Evolutionary conservation across 495 filamentous ascomycete genomes (phyloP), one percentile per base, ranked within the genome.

Genomic region (Talaromyces ruber): DNA sequence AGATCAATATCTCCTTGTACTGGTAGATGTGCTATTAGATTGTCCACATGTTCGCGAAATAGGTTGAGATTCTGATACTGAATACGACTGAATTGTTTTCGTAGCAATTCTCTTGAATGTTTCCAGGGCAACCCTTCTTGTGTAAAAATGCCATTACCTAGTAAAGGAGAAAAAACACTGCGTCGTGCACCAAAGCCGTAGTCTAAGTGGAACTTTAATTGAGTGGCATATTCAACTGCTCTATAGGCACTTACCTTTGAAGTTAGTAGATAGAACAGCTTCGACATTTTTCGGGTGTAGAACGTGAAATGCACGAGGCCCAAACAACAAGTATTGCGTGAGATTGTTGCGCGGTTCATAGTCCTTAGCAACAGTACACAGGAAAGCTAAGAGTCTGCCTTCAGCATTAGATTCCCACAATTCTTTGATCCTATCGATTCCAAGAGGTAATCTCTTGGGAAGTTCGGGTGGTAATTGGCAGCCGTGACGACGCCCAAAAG

Each of bases 81-180:
- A 52, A 52, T 26, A 9, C 9, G 21, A 52, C 2, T 52, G 6
- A 52, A 25, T 52, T 52, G 21, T 18, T 18, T 52, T 12, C 21
- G 21, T 11, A 39, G 66, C 9, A 30, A 64, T 22, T 68, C 76
- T 39, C 56, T 65, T 18, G 43, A 63, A 9, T 64, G 67, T 58
- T 62, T 73, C 12, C 60, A 74, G 0, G 18, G 3, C 3, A 24
- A 21, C 2, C 47, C 21, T 18, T 52, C 47, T 25, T 52, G 21
- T 2, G 21, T 55, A 69, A 43, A 74, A 6, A 68, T 80, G 1
- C 76, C 80, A 56, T 61, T 83, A 16, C 74, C 81, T 16, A 45
- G n/a, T 2, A 45, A 21, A 11, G 32, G 57, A 29, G 3, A 64
- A 22, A 70, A 63, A 51, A 62, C 58, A 16, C 53, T 51, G 1